These are phyloP conservation scores for Danielozyma ontarioensis DNA, from an alignment of 805 yeast genomes.

Conservation along the genomic window DNA sequence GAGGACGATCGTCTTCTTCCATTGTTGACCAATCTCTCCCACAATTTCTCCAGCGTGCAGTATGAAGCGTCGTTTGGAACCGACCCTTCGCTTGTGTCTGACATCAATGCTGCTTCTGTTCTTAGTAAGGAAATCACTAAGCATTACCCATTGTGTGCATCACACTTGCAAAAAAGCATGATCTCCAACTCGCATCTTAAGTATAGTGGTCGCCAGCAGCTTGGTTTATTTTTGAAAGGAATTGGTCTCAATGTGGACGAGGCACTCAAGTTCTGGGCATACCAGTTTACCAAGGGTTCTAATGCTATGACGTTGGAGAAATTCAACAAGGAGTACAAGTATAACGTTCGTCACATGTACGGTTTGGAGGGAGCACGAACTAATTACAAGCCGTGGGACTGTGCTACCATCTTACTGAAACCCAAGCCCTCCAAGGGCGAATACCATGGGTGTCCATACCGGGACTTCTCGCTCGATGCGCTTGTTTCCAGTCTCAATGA, in stretches of 20 bases:
- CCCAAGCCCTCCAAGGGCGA: slow-evolving; percentile 68
- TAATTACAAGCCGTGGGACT: slow-evolving; percentile 82
- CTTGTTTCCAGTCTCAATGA: slow-evolving; percentile 50
- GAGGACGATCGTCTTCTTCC: slow-evolving; percentile 91
- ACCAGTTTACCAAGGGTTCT: slow-evolving; percentile 55
- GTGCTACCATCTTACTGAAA: slow-evolving; percentile 67
- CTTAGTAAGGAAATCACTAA: slow-evolving; percentile 47
- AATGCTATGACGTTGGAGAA: slow-evolving; percentile 58
- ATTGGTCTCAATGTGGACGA: slow-evolving; percentile 86
- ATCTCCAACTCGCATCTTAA: slow-evolving; percentile 64
- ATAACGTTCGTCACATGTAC: slow-evolving; percentile 82
- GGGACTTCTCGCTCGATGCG: slow-evolving; percentile 65
- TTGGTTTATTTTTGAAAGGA: slow-evolving; percentile 80
- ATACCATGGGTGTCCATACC: slow-evolving; percentile 89
- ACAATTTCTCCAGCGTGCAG: slow-evolving; percentile 38
- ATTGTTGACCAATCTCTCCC: slow-evolving; percentile 70
- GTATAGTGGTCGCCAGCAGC: slow-evolving; percentile 80
- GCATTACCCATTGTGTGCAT: slow-evolving; percentile 82
- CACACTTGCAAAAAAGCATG: slow-evolving; percentile 59
- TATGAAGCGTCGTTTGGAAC: slow-evolving; percentile 51
- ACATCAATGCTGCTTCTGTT: slow-evolving; percentile 59
- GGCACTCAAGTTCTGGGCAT: slow-evolving; percentile 79
- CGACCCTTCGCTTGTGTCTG: slow-evolving; percentile 26
- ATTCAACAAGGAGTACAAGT: slow-evolving; percentile 83
- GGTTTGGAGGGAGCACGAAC: slow-evolving; percentile 89